Conservation (phyloP, 2,329 filamentous ascomycete species). For the Aspergillus cejpii region DNA sequence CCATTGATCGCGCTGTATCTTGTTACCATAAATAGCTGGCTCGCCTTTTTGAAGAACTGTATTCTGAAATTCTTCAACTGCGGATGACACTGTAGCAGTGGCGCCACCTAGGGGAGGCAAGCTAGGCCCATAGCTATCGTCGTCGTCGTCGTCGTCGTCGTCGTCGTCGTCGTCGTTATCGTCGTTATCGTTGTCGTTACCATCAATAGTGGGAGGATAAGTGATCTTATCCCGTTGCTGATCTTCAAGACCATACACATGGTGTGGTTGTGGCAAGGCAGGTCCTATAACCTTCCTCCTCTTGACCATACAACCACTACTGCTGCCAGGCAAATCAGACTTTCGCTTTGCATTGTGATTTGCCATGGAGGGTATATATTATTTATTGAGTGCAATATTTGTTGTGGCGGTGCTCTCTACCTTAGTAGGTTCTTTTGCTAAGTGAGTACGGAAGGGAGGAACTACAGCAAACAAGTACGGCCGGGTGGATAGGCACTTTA, state of each 20-base stretch:
- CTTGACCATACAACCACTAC: too few species aligned
- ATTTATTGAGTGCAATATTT: too few species aligned
- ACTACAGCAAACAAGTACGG: too few species aligned
- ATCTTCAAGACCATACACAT: constrained; percentile 17
- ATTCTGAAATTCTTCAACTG: neutral
- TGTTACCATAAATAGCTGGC: constrained; percentile 22
- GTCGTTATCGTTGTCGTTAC: constrained; percentile 6
- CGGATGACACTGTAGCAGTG: neutral
- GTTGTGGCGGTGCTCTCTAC: too few species aligned
- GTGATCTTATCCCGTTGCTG: neutral
- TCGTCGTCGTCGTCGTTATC: constrained; percentile 31
- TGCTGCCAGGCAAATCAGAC: too few species aligned
- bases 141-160: constrained; percentile 26
- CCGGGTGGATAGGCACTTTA: too few species aligned
- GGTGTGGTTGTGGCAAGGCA: constrained; percentile 48
- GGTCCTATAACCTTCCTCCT: constrained; percentile 47
- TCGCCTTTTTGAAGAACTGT: neutral
- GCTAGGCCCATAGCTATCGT: constrained; percentile 41
- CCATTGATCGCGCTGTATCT: constrained; percentile 69
- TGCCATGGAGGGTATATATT: too few species aligned
- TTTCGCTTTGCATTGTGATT: too few species aligned
- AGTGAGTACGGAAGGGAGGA: too few species aligned
- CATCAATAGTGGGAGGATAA: neutral
- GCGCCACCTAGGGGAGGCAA: constrained; percentile 28
- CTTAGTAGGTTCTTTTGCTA: too few species aligned